Percentiles rank a stretch among this genome's conserved stretches.
Conservation (phyloP, 1,139 yeast species). For the Torulaspora pretoriensis region DNA sequence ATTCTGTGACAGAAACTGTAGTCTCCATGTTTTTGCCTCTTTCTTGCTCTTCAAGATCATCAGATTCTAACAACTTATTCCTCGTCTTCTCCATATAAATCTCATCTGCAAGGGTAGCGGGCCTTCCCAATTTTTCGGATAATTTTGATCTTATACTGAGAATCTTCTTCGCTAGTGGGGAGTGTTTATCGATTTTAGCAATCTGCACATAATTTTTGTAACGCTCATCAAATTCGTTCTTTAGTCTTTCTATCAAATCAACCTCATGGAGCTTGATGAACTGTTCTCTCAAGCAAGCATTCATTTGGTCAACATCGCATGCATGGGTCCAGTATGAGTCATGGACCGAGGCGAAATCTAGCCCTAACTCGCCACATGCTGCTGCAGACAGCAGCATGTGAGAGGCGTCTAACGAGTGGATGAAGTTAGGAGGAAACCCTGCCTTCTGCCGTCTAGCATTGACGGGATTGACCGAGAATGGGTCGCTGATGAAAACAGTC, state of each 20-base stretch:
- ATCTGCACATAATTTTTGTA: constrained; percentile 68
- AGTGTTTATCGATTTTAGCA: constrained; percentile 49
- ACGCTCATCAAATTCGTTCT: constrained; percentile 75
- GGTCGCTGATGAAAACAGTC: constrained; percentile 76
- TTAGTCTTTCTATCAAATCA: constrained; percentile 64
- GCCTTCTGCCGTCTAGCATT: constrained; percentile 85
- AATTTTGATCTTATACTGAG: constrained; percentile 48
- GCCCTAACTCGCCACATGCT: constrained; percentile 60
- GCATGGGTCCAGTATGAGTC: constrained; percentile 99
- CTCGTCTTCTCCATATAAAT: constrained; percentile 66
- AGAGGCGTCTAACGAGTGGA: constrained; percentile 94
- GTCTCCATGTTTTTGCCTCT: constrained; percentile 62
- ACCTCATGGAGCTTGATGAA: constrained; percentile 75
- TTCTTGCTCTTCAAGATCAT: constrained; percentile 46
- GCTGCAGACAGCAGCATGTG: constrained; percentile 92
- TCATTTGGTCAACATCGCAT: constrained; percentile 71
- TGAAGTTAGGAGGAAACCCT: constrained; percentile 94
- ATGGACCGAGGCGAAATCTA: constrained; percentile 94
- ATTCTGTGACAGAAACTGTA: constrained; percentile 63
- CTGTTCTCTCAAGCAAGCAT: constrained; percentile 65
- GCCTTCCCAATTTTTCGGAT: constrained; percentile 50
- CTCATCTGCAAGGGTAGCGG: constrained; percentile 67
- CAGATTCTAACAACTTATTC: constrained; percentile 51
- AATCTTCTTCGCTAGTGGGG: constrained; percentile 53
- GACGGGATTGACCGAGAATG: constrained; percentile 75